A percentile compares a stretch with the other conserved stretches of the same genome.
Conservation (phyloP, 108 stramenopile species). For the Seminavis robusta region DNA sequence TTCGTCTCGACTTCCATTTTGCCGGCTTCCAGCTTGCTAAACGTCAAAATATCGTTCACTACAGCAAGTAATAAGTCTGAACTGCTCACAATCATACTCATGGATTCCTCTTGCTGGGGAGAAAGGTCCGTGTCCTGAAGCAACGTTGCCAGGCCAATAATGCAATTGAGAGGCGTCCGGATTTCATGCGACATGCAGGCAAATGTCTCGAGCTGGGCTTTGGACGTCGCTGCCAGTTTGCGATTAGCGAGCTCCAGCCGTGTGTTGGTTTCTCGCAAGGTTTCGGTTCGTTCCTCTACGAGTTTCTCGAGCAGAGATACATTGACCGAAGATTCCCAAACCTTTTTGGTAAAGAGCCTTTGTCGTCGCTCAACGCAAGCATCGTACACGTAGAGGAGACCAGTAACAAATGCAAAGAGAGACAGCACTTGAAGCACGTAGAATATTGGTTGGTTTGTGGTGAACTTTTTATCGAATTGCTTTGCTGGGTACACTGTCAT, state of each 20-base stretch:
- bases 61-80: slow-evolving; percentile 15
- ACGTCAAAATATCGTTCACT: slow-evolving; percentile 23
- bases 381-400: too few species aligned
- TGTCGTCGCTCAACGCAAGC: too few species aligned
- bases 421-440: too few species aligned
- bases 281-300: slow-evolving; percentile 21
- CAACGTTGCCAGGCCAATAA: slow-evolving; percentile 19
- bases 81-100: slow-evolving; percentile 18
- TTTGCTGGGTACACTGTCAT: too few species aligned
- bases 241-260: slow-evolving; percentile 14
- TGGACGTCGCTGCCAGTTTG: slow-evolving; percentile 1
- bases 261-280: slow-evolving; percentile 19
- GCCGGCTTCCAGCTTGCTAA: slow-evolving; percentile 16
- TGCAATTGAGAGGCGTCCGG: slow-evolving; percentile 26
- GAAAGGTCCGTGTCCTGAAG: slow-evolving; percentile 9
- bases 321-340: too few species aligned
- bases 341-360: too few species aligned
- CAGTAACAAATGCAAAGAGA: too few species aligned
- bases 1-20: slow-evolving; percentile 20
- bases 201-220: slow-evolving; percentile 15
- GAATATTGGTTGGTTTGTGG: too few species aligned
- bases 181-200: slow-evolving; percentile 31
- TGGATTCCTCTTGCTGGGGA: slow-evolving; percentile 16
- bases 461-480: too few species aligned
- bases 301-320: slow-evolving; percentile 19